phyloP scores from a whole-genome alignment of 257 asterid species.

The Forsythia suspensa region DNA sequence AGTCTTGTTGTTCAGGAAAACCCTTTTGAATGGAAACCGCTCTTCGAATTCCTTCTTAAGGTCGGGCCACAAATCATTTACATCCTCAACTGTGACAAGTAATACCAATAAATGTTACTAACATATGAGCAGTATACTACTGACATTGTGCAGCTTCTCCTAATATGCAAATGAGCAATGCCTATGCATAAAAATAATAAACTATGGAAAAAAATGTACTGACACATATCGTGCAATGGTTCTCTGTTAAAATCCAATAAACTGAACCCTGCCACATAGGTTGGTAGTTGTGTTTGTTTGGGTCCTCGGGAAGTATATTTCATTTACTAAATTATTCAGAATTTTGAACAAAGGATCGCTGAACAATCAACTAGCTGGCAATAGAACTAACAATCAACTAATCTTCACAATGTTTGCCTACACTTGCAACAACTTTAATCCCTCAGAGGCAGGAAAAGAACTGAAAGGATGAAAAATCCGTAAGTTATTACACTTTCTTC shows the following conservation, averaged over 20 bases:
- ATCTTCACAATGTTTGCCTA: background rate
- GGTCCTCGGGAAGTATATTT: background rate
- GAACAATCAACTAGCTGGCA: background rate
- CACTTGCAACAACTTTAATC: background rate
- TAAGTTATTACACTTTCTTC: slow-evolving; percentile 12
- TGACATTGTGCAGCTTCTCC: background rate
- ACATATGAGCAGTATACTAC: slow-evolving; percentile 1
- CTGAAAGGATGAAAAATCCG: background rate
- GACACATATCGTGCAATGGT: background rate
- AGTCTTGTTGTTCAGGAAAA: slow-evolving; percentile 84
- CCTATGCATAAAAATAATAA: background rate
- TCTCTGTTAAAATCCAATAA: background rate
- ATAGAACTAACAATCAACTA: background rate
- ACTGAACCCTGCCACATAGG: background rate
- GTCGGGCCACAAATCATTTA: slow-evolving; percentile 89
- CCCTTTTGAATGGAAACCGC: slow-evolving; percentile 76
- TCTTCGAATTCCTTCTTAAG: slow-evolving; percentile 76
- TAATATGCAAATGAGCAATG: background rate
- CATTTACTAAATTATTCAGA: background rate
- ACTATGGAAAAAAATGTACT: background rate
- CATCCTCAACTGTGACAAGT: slow-evolving; percentile 89
- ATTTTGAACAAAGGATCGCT: background rate
- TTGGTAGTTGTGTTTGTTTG: background rate
- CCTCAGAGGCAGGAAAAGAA: background rate
- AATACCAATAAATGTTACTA: background rate